Percentiles rank a stretch among this genome's conserved stretches.
Evolutionary conservation across 345 rosid species (phyloP).

Genomic region (Eucalyptus cloeziana): DNA sequence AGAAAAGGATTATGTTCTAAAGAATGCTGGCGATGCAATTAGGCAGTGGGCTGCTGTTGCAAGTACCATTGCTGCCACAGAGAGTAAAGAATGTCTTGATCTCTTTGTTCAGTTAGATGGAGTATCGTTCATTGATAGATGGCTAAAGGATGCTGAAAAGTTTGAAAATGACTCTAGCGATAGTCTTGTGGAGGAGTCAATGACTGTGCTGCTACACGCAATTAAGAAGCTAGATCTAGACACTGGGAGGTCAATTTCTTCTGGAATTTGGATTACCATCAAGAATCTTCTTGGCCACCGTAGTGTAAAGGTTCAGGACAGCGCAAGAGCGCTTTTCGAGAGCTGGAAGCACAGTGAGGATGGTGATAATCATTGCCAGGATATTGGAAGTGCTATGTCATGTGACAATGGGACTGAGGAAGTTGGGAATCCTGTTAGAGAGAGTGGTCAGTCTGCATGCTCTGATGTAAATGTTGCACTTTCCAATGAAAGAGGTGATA

Average conservation of each 20-base stretch:
- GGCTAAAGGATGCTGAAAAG: conserved; percentile 64
- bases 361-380: conserved; percentile 8
- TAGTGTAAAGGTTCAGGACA: conserved; percentile 52
- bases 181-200: conserved; percentile 54
- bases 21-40: conserved; percentile 60
- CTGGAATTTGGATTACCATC: conserved; percentile 63
- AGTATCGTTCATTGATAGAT: conserved; percentile 51
- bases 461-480: conserved; percentile 15
- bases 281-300: conserved; percentile 56
- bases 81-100: conserved; percentile 81
- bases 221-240: conserved; percentile 64
- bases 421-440: conserved; percentile 4
- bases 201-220: conserved; percentile 58
- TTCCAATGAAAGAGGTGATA: conserved; percentile 16
- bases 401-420: conserved; percentile 11
- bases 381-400: conserved; percentile 11
- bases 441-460: conserved; percentile 18
- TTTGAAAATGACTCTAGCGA: conserved; percentile 29
- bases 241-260: conserved; percentile 48
- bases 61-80: conserved; percentile 67
- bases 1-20: conserved; percentile 49
- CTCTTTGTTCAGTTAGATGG: conserved; percentile 83
- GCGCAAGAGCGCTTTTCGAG: conserved; percentile 48
- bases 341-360: conserved; percentile 39
- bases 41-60: conserved; percentile 94